Evolutionary conservation across 2,329 filamentous ascomycete species (phyloP), one percentile per base, ranked within the genome.

Genomic region (Uncinocarpus reesii): DNA sequence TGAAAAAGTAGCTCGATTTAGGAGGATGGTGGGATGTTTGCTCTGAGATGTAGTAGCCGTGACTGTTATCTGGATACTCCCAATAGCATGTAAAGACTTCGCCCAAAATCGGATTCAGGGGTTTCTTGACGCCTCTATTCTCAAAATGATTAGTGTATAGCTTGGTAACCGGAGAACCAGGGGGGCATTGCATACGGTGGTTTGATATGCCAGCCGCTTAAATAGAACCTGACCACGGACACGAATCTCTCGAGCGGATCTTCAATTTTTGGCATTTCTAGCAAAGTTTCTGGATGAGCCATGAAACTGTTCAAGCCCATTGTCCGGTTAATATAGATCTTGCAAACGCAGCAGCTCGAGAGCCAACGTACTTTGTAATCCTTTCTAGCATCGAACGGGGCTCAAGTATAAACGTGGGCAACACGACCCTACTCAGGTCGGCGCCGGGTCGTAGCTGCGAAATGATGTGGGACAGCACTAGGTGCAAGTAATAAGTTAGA

Each of bases 1-100:
- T 89, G 71, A 95, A 98, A 67, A 98, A 98, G 72, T 98, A 98
- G 68, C 88, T 95, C 40, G 90, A 96, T 71, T 98, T 98, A 23
- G 92, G 92, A 26, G 92, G 92, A 62, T 98, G 92, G 65, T 98
- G 92, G 23, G 89, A 96, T 1, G 92, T 98, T 68, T 98, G 92
- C 68, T 98, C 92, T 41, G 90, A 81, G 57, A 98, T 87, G 70
- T 98, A 98, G 71, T 95, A 98, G 53, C 86, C 90, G 56, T 79
- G 81, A 26, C 86, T 94, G 15, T 81, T 74, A 66, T 93, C 84
- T 11, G 83, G 78, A 54, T 94, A 83, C 57, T 95, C 85, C 92
- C 92, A 98, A 67, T 92, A 95, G 66, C 90, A 89, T 45, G 87
- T 90, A 63, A 89, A 96, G 38, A 84, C 84, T 69, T 98, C 92